Percentiles rank a stretch among this genome's conserved stretches.
These are phyloP conservation scores for Talaromyces thailandensis DNA, from an alignment of 495 filamentous ascomycete species.

Conservation along the genomic window DNA sequence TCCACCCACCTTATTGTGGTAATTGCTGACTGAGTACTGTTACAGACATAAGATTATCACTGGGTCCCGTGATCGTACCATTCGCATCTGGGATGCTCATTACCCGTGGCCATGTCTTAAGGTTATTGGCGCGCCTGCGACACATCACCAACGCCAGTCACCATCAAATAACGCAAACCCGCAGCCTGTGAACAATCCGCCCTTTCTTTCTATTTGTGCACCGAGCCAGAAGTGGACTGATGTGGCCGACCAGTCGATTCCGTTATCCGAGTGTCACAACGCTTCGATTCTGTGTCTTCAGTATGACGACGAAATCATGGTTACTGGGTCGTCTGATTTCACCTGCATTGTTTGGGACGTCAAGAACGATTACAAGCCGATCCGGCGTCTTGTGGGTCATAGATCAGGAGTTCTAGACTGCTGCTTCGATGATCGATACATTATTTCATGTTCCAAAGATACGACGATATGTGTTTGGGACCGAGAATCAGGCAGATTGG, in stretches of 20 bases:
- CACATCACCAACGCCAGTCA: slow-evolving; percentile 19
- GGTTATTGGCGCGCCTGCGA: slow-evolving; percentile 54
- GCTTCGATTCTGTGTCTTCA: slow-evolving; percentile 92
- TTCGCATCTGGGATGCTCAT: slow-evolving; percentile 89
- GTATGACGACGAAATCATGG: slow-evolving; percentile 84
- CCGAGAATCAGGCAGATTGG: slow-evolving; percentile 59
- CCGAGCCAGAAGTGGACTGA: slow-evolving; percentile 25
- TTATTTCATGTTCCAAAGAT: slow-evolving; percentile 95
- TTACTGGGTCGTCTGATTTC: slow-evolving; percentile 88
- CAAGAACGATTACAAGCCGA: slow-evolving; percentile 62
- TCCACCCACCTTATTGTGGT: not conserved
- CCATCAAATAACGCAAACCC: slow-evolving; percentile 22
- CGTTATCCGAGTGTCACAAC: slow-evolving; percentile 51
- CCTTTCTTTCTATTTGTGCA: slow-evolving; percentile 38
- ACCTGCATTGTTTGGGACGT: slow-evolving; percentile 91
- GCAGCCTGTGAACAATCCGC: slow-evolving; percentile 29
- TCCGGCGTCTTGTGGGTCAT: slow-evolving; percentile 67
- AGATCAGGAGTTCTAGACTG: slow-evolving; percentile 85
- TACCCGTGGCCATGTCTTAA: slow-evolving; percentile 69
- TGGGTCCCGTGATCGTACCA: slow-evolving; percentile 88
- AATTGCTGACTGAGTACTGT: not conserved
- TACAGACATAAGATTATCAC: slow-evolving; percentile 85
- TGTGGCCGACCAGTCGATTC: slow-evolving; percentile 20
- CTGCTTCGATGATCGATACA: slow-evolving; percentile 81
- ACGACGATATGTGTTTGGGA: slow-evolving; percentile 89